phyloP scores from a whole-genome alignment of 495 filamentous ascomycete genomes.

The Lepidopterella palustris region DNA sequence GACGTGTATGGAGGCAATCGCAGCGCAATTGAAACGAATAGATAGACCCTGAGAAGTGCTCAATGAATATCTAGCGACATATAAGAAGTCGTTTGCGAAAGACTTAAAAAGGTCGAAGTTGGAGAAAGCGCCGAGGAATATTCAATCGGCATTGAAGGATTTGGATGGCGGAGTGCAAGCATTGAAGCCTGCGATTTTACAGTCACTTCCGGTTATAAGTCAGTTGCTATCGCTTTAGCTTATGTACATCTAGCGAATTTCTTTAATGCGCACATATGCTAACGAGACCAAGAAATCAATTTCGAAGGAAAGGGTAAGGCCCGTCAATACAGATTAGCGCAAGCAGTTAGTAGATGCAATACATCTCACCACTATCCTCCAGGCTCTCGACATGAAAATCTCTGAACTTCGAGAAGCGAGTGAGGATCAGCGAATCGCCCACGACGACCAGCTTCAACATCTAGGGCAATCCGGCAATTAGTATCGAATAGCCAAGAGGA shows the following conservation, averaged over 20 bases:
- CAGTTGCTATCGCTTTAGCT: background rate
- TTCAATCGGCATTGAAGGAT: constrained; percentile 4
- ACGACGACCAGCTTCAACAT: background rate
- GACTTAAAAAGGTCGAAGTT: constrained; percentile 1
- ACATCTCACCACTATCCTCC: background rate
- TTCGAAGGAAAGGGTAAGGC: background rate
- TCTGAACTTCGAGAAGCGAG: background rate
- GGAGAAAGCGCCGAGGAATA: background rate
- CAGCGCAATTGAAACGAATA: background rate
- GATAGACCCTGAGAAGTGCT: background rate
- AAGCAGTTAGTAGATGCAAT: constrained; percentile 3
- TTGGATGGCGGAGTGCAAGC: background rate
- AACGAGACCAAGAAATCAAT: background rate
- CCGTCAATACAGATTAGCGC: background rate
- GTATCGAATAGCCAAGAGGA: background rate
- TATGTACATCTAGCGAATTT: background rate
- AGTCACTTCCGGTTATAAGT: background rate
- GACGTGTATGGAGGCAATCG: background rate
- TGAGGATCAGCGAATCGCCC: background rate
- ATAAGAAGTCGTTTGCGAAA: background rate
- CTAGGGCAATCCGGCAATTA: background rate
- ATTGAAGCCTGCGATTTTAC: background rate
- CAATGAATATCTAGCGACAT: background rate
- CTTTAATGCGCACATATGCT: background rate
- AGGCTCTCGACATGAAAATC: background rate